Percentiles rank a stretch among this genome's conserved stretches.
phyloP scores from a whole-genome alignment of 495 filamentous ascomycete genomes.

The Trichoderma gamsii region DNA sequence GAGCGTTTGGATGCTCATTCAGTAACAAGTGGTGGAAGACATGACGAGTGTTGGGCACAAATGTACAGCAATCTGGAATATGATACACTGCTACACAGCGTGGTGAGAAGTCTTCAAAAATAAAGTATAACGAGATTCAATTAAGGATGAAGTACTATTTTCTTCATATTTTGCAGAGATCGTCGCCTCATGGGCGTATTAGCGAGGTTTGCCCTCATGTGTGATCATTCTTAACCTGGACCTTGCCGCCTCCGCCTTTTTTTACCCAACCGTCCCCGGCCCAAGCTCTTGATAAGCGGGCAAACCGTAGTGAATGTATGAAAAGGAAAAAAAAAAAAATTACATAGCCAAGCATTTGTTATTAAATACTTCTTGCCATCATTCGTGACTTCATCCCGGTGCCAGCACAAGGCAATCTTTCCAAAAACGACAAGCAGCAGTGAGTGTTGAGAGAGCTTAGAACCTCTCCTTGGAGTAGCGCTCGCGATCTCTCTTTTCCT shows the following conservation, averaged over 20 bases:
- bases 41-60: too few species aligned
- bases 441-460: neutral
- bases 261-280: neutral
- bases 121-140: neutral
- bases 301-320: neutral
- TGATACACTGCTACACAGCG: neutral
- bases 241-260: neutral
- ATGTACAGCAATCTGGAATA: too few species aligned
- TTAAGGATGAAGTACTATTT: neutral
- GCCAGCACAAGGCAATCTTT: neutral
- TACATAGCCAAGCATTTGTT: neutral
- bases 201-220: neutral
- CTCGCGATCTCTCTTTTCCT: constrained; percentile 17
- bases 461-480: constrained; percentile 11
- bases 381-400: neutral
- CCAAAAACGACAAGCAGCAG: neutral
- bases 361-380: neutral
- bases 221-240: neutral
- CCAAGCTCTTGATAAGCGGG: neutral
- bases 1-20: too few species aligned
- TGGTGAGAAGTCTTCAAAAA: neutral
- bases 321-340: neutral
- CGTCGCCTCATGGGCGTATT: neutral
- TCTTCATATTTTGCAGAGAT: neutral
- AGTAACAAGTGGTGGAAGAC: too few species aligned